Percentiles rank a stretch among this genome's conserved stretches.
These are phyloP conservation scores for Pichia sp. DNA, from an alignment of 1,139 yeast species.

Conservation along the genomic window DNA sequence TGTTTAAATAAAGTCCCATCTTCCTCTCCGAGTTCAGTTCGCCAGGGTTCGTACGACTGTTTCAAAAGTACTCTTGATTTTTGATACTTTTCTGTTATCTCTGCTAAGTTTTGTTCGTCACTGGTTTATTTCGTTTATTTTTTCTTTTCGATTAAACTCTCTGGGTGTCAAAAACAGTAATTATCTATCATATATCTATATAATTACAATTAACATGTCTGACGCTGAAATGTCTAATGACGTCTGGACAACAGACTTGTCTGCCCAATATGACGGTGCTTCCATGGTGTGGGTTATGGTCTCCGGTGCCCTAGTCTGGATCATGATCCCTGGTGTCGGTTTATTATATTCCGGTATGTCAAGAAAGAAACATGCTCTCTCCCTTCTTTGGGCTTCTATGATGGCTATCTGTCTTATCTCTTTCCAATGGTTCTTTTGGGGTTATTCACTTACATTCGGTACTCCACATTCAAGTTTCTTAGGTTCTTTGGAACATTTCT, in stretches of 20 bases:
- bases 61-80: too few species aligned
- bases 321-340: slow-evolving; percentile 94
- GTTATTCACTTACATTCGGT: slow-evolving; percentile 81
- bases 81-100: not conserved
- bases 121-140: too few species aligned
- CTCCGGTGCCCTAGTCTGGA: slow-evolving; percentile 69
- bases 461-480: slow-evolving; percentile 55
- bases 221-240: slow-evolving; percentile 12
- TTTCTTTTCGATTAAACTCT: too few species aligned
- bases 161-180: too few species aligned
- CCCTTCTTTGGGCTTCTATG: slow-evolving; percentile 88
- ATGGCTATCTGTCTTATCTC: slow-evolving; percentile 76
- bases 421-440: slow-evolving; percentile 98
- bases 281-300: slow-evolving; percentile 88
- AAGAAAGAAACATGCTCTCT: slow-evolving; percentile 85
- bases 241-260: slow-evolving; percentile 47
- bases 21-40: too few species aligned
- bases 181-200: too few species aligned
- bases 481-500: slow-evolving; percentile 76
- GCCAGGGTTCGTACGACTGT: too few species aligned
- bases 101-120: too few species aligned
- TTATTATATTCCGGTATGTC: slow-evolving; percentile 84
- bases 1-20: too few species aligned
- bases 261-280: slow-evolving; percentile 62
- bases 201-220: not conserved